Percentiles rank a stretch among this genome's conserved stretches.
phyloP scores from a whole-genome alignment of 768 basidiomycete species.

The Favolaschia claudopus region DNA sequence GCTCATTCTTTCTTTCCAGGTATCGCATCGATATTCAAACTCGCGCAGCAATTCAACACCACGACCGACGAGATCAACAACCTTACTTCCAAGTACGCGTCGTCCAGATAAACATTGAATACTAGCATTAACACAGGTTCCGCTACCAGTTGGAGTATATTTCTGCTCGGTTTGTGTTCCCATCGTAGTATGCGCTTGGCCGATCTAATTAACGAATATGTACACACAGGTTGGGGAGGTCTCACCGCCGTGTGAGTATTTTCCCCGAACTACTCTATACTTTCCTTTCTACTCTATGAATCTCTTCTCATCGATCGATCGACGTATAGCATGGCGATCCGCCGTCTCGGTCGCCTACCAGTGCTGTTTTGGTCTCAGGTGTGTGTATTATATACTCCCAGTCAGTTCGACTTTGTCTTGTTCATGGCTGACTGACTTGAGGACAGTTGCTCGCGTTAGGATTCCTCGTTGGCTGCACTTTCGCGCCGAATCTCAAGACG shows the following conservation, averaged over 20 bases:
- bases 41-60: conserved; percentile 58
- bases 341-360: conserved; percentile 56
- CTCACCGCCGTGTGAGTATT: neutral
- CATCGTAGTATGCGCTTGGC: neutral
- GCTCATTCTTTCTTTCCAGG: conserved; percentile 32
- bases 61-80: conserved; percentile 61
- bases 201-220: neutral
- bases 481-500: conserved; percentile 61
- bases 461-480: conserved; percentile 63
- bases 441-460: conserved; percentile 59
- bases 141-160: conserved; percentile 76
- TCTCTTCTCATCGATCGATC: too few relatives aligned
- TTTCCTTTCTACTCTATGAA: too few relatives aligned
- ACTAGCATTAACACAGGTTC: neutral
- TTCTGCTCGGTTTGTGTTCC: conserved; percentile 53
- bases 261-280: too few relatives aligned
- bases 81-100: conserved; percentile 53
- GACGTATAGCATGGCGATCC: conserved; percentile 56
- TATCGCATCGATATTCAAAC: conserved; percentile 63
- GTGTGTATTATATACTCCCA: conserved; percentile 13
- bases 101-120: neutral
- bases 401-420: conserved; percentile 53
- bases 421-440: conserved; percentile 41
- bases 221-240: conserved; percentile 8
- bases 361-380: conserved; percentile 61